Percentiles rank a stretch among this genome's conserved stretches.
Conservation (phyloP, 192 early-diverging fungal species). For the Spizellomyces punctatus region DNA sequence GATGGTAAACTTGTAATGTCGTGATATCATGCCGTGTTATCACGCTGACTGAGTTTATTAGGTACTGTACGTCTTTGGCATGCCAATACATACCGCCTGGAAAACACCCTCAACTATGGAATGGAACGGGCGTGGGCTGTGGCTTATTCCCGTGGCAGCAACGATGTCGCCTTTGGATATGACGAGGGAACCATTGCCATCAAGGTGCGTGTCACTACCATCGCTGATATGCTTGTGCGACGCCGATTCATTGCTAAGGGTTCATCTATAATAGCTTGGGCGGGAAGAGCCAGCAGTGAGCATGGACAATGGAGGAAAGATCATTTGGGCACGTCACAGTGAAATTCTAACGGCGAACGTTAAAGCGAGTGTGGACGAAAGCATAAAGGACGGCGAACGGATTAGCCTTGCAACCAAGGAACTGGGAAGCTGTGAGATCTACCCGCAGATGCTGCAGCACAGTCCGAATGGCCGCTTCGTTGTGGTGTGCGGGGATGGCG, state of each 20-base stretch:
- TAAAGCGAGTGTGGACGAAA: conserved; percentile 79
- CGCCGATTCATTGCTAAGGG: too few species aligned
- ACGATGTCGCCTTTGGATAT: conserved; percentile 93
- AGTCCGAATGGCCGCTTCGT: conserved; percentile 98
- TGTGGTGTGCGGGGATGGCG: conserved; percentile 97
- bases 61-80: conserved; percentile 93
- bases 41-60: conserved; percentile 10
- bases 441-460: conserved; percentile 94
- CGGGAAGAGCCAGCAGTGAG: conserved; percentile 94
- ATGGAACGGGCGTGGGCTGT: conserved; percentile 98
- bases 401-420: conserved; percentile 87
- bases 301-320: conserved; percentile 96
- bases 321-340: conserved; percentile 97
- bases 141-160: conserved; percentile 80
- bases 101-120: conserved; percentile 97
- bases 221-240: too few species aligned
- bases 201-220: conserved; percentile 49
- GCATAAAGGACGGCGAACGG: conserved; percentile 91
- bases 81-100: conserved; percentile 93
- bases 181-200: conserved; percentile 96
- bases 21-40: not conserved
- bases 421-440: conserved; percentile 96
- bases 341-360: conserved; percentile 96
- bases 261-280: conserved; percentile 61
- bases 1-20: conserved; percentile 62